phyloP scores from a whole-genome alignment of 2,329 filamentous ascomycete species.

The Talaromyces sp. region DNA sequence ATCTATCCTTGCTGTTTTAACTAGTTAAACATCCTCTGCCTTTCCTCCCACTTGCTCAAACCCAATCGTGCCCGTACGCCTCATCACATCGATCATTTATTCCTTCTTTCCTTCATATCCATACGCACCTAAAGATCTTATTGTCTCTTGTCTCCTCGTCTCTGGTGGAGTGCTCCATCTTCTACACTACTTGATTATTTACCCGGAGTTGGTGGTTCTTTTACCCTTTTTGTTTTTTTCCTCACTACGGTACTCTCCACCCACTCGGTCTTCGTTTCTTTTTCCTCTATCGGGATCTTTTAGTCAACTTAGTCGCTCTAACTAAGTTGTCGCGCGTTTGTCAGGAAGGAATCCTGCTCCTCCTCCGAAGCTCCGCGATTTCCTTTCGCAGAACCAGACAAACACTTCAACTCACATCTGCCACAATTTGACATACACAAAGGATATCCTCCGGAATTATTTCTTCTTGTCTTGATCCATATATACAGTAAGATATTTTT shows the following conservation, averaged over 20 bases:
- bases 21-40: background rate
- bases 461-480: background rate
- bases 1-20: background rate
- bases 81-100: background rate
- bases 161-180: background rate
- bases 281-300: background rate
- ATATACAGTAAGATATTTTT: background rate
- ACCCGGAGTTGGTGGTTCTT: slow-evolving; percentile 1
- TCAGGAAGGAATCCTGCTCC: background rate
- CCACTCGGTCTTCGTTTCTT: slow-evolving; percentile 3
- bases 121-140: background rate
- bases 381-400: background rate
- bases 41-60: background rate
- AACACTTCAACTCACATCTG: slow-evolving; percentile 1
- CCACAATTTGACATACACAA: background rate
- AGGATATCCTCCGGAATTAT: background rate
- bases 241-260: background rate
- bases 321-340: slow-evolving; percentile 7
- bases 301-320: background rate
- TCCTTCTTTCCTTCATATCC: background rate
- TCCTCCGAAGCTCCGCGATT: slow-evolving; percentile 3
- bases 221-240: background rate
- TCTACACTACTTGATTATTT: background rate
- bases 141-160: background rate
- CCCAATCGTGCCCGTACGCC: slow-evolving; percentile 4